Percentiles rank a stretch among this genome's conserved stretches.
Conservation (phyloP, 805 yeast species). For the Saturnispora gosingensis region DNA sequence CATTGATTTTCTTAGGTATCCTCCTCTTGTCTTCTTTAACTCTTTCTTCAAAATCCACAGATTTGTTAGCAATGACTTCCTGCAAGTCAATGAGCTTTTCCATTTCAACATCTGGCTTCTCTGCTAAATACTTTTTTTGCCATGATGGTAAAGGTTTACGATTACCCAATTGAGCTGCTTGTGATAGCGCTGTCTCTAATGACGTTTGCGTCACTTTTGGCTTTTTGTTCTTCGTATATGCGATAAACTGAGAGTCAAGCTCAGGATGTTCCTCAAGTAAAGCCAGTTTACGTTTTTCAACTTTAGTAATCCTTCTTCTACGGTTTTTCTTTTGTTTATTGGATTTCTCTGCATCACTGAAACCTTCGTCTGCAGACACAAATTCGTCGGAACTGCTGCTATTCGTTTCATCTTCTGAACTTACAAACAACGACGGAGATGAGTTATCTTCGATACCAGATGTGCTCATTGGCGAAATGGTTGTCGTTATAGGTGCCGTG, state of each 20-base stretch:
- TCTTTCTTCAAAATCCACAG: not conserved
- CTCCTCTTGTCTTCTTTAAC: constrained; percentile 2
- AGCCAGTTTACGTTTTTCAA: not conserved
- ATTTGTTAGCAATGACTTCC: not conserved
- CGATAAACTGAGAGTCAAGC: not conserved
- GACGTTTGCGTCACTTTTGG: not conserved
- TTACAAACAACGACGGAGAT: not conserved
- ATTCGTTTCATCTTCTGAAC: not conserved
- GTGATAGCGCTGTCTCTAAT: not conserved
- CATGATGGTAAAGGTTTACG: not conserved
- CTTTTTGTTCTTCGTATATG: not conserved
- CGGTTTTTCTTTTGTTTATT: not conserved
- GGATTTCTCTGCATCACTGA: not conserved
- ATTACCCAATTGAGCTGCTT: not conserved
- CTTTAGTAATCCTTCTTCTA: not conserved
- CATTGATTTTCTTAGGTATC: not conserved
- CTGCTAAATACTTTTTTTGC: not conserved
- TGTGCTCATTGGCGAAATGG: not conserved
- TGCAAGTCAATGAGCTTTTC: constrained; percentile 1
- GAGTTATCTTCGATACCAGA: not conserved
- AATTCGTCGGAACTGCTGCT: not conserved
- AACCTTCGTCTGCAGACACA: not conserved
- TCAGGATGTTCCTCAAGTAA: not conserved
- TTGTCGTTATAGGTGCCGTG: not conserved
- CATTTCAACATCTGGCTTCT: not conserved